Evolutionary conservation across 1,284 basidiomycete species (phyloP).

Genomic region (Ceratobasidium sp.): DNA sequence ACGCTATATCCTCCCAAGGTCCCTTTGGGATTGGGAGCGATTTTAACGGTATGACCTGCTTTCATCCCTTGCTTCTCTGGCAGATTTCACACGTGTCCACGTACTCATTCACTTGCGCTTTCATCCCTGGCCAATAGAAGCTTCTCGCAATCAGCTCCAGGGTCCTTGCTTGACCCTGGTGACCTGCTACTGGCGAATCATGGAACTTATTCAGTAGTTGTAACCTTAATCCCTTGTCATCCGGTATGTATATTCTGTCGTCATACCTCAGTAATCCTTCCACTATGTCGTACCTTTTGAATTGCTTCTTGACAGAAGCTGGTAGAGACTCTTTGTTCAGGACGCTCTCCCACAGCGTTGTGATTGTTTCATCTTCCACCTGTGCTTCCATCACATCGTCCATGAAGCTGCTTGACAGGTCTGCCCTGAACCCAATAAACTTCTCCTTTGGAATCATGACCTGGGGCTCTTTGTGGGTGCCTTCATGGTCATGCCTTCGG

Average conservation of each 20-base stretch:
- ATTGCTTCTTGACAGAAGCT: conserved; percentile 10
- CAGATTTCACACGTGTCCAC: too few species aligned
- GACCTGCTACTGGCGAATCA: too few species aligned
- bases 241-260: not conserved
- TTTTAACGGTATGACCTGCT: too few species aligned
- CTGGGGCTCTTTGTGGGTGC: not conserved
- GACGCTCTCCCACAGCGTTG: not conserved
- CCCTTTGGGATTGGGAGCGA: too few species aligned
- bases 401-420: not conserved
- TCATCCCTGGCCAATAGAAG: too few species aligned
- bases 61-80: too few species aligned
- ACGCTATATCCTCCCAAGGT: too few species aligned
- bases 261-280: not conserved
- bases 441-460: conserved; percentile 6
- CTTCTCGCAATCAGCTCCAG: too few species aligned
- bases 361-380: not conserved
- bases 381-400: conserved; percentile 2
- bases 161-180: too few species aligned
- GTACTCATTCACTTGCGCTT: too few species aligned
- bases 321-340: not conserved
- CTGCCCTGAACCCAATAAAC: not conserved
- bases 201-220: too few species aligned
- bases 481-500: conserved; percentile 46
- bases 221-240: too few species aligned
- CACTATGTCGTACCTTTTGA: not conserved